Evolutionary conservation across 441 rosid species (phyloP).

Genomic region (Erysimum cheiri): DNA sequence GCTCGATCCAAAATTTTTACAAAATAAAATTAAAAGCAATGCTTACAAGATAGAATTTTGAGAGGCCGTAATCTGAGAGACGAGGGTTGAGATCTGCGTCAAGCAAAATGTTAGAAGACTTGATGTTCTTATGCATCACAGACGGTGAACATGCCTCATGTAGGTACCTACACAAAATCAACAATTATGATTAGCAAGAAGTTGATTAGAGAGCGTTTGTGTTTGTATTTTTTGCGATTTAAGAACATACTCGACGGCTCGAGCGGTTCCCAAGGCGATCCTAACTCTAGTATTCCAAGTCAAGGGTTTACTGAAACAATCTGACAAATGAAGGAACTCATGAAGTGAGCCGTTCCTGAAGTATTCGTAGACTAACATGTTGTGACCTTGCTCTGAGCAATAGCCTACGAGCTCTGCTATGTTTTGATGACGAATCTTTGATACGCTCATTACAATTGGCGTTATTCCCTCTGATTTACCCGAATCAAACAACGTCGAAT

Average conservation of each 20-base stretch:
- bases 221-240: not conserved
- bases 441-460: slow-evolving; percentile 59
- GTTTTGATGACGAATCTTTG: slow-evolving; percentile 82
- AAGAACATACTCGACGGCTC: slow-evolving; percentile 79
- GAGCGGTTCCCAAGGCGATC: slow-evolving; percentile 86
- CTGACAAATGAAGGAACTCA: slow-evolving; percentile 84
- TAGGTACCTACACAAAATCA: slow-evolving; percentile 65
- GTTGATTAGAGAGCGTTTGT: not conserved
- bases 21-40: not conserved
- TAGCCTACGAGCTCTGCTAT: slow-evolving; percentile 80
- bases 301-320: slow-evolving; percentile 83
- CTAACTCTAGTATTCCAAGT: slow-evolving; percentile 96
- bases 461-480: slow-evolving; percentile 58
- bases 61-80: slow-evolving; percentile 82
- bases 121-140: slow-evolving; percentile 85
- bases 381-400: slow-evolving; percentile 84
- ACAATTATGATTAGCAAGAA: not conserved
- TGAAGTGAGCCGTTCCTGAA: slow-evolving; percentile 90
- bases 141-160: slow-evolving; percentile 91
- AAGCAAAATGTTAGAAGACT: slow-evolving; percentile 87
- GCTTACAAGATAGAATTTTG: slow-evolving; percentile 66
- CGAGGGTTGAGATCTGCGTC: slow-evolving; percentile 89
- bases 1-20: not conserved
- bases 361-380: slow-evolving; percentile 75
- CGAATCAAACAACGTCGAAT: slow-evolving; percentile 61